Percentiles rank a stretch among this genome's conserved stretches.
These are phyloP conservation scores for Micractinium sp. DNA, from an alignment of 139 green algal species.

Conservation along the genomic window DNA sequence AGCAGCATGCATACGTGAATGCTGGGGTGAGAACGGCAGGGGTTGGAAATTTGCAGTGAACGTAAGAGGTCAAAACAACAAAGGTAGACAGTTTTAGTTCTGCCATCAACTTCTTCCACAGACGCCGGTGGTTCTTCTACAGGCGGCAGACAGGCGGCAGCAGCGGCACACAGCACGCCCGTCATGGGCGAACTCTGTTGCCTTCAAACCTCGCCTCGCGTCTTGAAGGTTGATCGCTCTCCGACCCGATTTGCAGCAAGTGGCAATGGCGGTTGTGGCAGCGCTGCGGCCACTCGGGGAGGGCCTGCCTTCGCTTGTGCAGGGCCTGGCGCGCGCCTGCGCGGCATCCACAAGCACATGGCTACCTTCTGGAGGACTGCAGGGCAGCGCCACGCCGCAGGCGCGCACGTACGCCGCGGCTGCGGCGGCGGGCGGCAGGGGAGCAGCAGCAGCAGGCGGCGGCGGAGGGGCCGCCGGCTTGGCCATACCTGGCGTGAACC, in stretches of 20 bases:
- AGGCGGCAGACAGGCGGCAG: too few relatives aligned
- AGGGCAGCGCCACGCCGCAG: neutral
- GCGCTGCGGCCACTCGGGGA: neutral
- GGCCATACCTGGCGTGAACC: constrained; percentile 64
- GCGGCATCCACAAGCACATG: neutral
- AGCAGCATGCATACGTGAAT: too few relatives aligned
- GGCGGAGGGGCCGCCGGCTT: neutral
- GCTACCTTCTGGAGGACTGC: neutral
- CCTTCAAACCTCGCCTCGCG: neutral
- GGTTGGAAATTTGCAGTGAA: too few relatives aligned
- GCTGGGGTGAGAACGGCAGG: too few relatives aligned
- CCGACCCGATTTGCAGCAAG: neutral
- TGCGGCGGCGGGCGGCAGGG: neutral
- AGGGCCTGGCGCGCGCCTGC: neutral
- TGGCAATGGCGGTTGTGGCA: neutral
- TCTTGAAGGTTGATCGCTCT: neutral
- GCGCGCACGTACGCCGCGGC: neutral
- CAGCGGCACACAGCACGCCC: too few relatives aligned
- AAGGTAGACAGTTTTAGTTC: too few relatives aligned
- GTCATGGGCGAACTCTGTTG: neutral
- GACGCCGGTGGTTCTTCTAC: neutral
- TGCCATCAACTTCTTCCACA: too few relatives aligned
- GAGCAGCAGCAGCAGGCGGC: neutral
- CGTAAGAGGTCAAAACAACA: too few relatives aligned
- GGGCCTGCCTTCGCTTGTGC: neutral